These are phyloP conservation scores for Nitzschia sp. DNA, from an alignment of 108 stramenopile genomes.

Conservation along the genomic window DNA sequence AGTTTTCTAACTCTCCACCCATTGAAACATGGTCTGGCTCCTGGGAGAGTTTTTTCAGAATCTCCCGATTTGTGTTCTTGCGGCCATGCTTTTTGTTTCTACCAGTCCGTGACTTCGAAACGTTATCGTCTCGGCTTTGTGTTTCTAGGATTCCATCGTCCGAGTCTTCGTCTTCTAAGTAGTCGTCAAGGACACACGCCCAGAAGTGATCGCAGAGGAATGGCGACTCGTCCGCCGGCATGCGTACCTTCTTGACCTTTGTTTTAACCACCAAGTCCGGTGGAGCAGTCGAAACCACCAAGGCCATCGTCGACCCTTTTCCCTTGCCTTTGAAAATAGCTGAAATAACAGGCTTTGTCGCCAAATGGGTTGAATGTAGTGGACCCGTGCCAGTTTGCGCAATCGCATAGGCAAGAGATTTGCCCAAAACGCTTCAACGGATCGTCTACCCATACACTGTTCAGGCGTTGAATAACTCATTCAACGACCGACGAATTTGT, in stretches of 20 bases:
- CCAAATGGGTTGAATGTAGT: too few species aligned
- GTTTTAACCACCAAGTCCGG: conserved; percentile 6
- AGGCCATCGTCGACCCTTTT: conserved; percentile 17
- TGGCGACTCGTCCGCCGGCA: not conserved
- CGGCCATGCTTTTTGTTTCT: not conserved
- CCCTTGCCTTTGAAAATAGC: too few species aligned
- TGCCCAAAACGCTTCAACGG: too few species aligned
- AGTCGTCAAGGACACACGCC: conserved; percentile 15
- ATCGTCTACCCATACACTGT: too few species aligned
- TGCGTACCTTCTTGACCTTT: not conserved
- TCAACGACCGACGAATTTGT: too few species aligned
- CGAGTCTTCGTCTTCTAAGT: conserved; percentile 3
- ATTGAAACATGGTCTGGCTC: too few species aligned
- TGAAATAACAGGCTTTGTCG: too few species aligned
- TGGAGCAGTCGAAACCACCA: conserved; percentile 9
- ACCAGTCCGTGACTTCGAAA: not conserved
- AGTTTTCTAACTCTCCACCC: not conserved
- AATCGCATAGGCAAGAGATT: too few species aligned
- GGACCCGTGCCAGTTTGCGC: too few species aligned
- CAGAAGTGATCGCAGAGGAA: conserved; percentile 15
- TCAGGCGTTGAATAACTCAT: too few species aligned
- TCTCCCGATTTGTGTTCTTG: not conserved
- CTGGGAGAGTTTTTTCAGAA: too few species aligned
- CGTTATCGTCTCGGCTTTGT: not conserved
- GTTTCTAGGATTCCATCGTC: not conserved